phyloP scores from a whole-genome alignment of 805 yeast species.

The Saccharomycopsis capsularis region DNA sequence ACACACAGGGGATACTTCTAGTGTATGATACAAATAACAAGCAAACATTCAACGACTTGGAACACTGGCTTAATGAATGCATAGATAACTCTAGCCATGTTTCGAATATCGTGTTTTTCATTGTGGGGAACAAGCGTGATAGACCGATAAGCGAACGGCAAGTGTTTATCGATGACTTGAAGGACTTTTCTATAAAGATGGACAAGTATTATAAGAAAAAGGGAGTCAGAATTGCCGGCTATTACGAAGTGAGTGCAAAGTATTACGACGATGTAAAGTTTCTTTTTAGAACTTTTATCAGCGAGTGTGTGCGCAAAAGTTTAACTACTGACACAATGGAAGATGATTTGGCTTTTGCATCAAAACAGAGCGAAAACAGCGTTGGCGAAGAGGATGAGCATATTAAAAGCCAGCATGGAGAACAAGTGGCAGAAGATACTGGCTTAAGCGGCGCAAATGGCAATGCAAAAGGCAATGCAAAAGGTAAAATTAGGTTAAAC shows the following conservation, averaged over 20 bases:
- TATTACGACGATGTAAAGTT: conserved; percentile 26
- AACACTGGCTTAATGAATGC: conserved; percentile 39
- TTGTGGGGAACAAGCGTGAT: conserved; percentile 39
- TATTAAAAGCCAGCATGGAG: conserved; percentile 1
- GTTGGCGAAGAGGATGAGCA: neutral
- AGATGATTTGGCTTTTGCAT: neutral
- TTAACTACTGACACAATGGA: neutral
- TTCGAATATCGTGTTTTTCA: conserved; percentile 30
- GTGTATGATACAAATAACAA: conserved; percentile 39
- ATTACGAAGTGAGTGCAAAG: conserved; percentile 43
- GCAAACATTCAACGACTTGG: conserved; percentile 32
- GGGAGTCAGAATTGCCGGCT: conserved; percentile 32
- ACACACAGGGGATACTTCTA: conserved; percentile 39
- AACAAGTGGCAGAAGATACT: neutral
- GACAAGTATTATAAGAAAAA: conserved; percentile 26
- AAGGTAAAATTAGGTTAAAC: too few species aligned
- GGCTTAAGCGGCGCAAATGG: neutral
- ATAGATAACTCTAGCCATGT: conserved; percentile 29
- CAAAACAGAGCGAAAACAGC: neutral
- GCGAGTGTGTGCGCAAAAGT: conserved; percentile 17
- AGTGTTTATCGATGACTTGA: conserved; percentile 35
- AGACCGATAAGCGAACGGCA: conserved; percentile 28
- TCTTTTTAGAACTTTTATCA: conserved; percentile 20
- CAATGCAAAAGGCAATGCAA: neutral
- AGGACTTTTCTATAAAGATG: conserved; percentile 28